Evolutionary conservation across 106 monocot genomes (phyloP), one percentile per base, ranked within the genome.

Genomic region (Dioscorea alata): DNA sequence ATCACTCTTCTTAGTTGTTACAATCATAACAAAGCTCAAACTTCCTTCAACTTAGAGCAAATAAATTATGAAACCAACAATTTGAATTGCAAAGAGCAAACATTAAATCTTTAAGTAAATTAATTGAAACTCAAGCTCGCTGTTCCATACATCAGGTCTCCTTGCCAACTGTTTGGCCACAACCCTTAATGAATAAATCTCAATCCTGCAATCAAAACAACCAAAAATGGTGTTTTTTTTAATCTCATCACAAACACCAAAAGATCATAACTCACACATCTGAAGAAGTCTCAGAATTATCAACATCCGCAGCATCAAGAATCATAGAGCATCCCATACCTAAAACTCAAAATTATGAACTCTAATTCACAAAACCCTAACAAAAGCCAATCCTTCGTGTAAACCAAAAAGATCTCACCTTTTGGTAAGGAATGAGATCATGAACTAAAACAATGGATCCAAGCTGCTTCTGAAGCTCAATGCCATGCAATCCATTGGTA

Each of bases 241-340:
- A 4, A 63, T 12, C 31, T 23, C 25, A 34, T 22, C 13, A 15
- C 13, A 68, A 17, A 50, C 2, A 65, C 10, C 4, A 15, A 61
- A 13, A 14, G 16, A 23, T 3, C 4, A 4, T 7, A 16, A 22
- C 82, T 56, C 74, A 88, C 92, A 92, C 76, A 67, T 88, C 85
- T 4, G n/a, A n/a, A 76, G 69, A 5, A 83, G 83, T n/a, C n/a
- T n/a, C n/a, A n/a, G n/a, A n/a, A n/a, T n/a, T n/a, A n/a, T n/a
- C n/a, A n/a, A n/a, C n/a, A 31, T 59, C 56, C 56, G 83, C 86
- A 21, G 93, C 80, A 75, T 93, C 93, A 12, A 93, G 81, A 75
- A 89, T 76, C 49, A 79, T 86, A 48, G 76, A 18, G 93, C 93
- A 68, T 93, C 79, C 93, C 93, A 93, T 6, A 93, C 88, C 93